Conservation (phyloP, 441 rosid species). For the Bocquillonia castaneifolia region DNA sequence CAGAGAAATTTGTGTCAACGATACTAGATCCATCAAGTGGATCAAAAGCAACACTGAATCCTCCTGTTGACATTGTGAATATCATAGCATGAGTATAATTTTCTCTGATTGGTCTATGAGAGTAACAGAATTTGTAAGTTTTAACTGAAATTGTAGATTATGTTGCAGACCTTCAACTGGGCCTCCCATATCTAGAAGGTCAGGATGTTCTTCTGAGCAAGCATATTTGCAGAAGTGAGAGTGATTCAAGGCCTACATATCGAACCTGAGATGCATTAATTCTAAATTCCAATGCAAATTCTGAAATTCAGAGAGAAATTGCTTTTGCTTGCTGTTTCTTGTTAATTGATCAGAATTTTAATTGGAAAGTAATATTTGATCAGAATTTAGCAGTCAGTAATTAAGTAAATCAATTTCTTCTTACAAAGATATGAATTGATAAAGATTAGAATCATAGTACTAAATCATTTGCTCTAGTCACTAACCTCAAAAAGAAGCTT, state of each 20-base stretch:
- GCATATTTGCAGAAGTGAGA: constrained; percentile 92
- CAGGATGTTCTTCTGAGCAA: constrained; percentile 94
- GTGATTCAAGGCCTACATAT: constrained; percentile 63
- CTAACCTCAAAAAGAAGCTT: constrained; percentile 89
- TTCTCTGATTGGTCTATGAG: not conserved
- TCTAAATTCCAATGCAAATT: not conserved
- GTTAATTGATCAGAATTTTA: not conserved
- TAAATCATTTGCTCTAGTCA: not conserved
- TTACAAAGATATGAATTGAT: no score
- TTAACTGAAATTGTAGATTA: not conserved
- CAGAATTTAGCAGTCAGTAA: no score
- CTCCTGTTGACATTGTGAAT: constrained; percentile 43
- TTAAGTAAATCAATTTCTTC: no score
- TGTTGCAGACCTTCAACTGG: constrained; percentile 73
- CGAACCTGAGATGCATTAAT: not conserved
- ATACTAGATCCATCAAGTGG: constrained; percentile 95
- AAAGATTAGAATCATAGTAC: not conserved
- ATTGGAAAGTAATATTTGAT: not conserved
- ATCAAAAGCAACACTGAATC: constrained; percentile 94
- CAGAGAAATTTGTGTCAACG: constrained; percentile 88
- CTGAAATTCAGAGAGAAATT: not conserved
- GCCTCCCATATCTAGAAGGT: constrained; percentile 97
- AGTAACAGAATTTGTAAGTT: not conserved
- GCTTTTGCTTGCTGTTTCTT: not conserved
- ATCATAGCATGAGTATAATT: not conserved